Evolutionary conservation across 2,329 filamentous ascomycete genomes (phyloP).

Genomic region (Samsoniella hepiali): DNA sequence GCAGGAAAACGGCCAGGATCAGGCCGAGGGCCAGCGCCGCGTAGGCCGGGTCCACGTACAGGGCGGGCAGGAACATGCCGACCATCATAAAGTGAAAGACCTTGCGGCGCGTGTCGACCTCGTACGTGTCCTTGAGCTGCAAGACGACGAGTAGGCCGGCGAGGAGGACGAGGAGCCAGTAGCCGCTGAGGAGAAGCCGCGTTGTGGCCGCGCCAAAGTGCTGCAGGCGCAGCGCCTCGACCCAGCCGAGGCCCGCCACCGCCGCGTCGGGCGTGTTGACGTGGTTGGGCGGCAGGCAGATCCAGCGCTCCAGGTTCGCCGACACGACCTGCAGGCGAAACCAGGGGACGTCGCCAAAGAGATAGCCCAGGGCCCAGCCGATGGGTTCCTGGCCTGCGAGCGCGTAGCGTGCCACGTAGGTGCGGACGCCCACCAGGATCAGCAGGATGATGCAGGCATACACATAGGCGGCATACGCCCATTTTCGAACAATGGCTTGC

Average conservation of each 20-base stretch:
- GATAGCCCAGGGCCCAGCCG: constrained; percentile 87
- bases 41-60: constrained; percentile 82
- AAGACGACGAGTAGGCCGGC: constrained; percentile 73
- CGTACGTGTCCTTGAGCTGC: constrained; percentile 69
- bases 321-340: constrained; percentile 70
- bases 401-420: constrained; percentile 64
- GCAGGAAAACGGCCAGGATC: constrained; percentile 77
- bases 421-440: constrained; percentile 68
- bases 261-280: constrained; percentile 27
- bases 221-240: constrained; percentile 61
- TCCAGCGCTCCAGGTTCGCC: constrained; percentile 70
- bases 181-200: constrained; percentile 70
- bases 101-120: constrained; percentile 94
- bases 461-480: constrained; percentile 77
- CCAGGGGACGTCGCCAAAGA: constrained; percentile 72
- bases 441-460: constrained; percentile 65
- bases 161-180: constrained; percentile 68
- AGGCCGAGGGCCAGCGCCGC: constrained; percentile 75
- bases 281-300: constrained; percentile 59
- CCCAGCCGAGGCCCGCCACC: constrained; percentile 54
- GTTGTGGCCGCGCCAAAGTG: constrained; percentile 74
- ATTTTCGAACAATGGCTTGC: constrained; percentile 75
- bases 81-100: constrained; percentile 99
- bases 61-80: constrained; percentile 84
- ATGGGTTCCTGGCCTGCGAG: constrained; percentile 75